Evolutionary conservation across 805 yeast genomes (phyloP).

Genomic region (Saccharomycopsis sp.): DNA sequence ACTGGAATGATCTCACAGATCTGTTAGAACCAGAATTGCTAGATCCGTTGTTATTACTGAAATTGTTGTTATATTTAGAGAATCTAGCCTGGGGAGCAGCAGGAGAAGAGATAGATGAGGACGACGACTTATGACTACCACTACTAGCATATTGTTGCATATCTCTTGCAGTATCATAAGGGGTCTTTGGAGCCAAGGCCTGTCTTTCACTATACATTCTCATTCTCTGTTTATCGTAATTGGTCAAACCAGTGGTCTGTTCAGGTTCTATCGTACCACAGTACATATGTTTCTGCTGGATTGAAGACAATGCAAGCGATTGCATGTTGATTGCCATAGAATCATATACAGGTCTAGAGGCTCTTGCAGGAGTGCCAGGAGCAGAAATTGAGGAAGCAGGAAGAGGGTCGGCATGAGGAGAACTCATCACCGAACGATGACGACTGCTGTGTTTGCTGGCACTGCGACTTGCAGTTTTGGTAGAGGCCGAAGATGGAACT

Average conservation of each 20-base stretch:
- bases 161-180: conserved; percentile 4
- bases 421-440: background rate
- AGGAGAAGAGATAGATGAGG: background rate
- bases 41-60: background rate
- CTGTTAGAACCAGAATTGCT: background rate
- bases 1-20: background rate
- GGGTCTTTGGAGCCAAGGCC: conserved; percentile 10
- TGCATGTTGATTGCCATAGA: conserved; percentile 17
- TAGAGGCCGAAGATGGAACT: background rate
- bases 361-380: background rate
- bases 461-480: background rate
- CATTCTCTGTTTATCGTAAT: conserved; percentile 17
- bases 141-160: background rate
- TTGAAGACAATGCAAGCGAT: conserved; percentile 13
- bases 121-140: background rate
- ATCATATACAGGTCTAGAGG: conserved; percentile 3
- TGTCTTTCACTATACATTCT: conserved; percentile 15
- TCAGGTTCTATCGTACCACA: conserved; percentile 1
- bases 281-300: conserved; percentile 19
- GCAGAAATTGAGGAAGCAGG: background rate
- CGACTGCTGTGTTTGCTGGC: background rate
- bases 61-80: background rate
- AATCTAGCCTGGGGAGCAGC: background rate
- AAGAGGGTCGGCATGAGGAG: background rate
- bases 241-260: conserved; percentile 5